These are phyloP conservation scores for Moesziomyces sp. DNA, from an alignment of 1,284 basidiomycete species.

Conservation along the genomic window DNA sequence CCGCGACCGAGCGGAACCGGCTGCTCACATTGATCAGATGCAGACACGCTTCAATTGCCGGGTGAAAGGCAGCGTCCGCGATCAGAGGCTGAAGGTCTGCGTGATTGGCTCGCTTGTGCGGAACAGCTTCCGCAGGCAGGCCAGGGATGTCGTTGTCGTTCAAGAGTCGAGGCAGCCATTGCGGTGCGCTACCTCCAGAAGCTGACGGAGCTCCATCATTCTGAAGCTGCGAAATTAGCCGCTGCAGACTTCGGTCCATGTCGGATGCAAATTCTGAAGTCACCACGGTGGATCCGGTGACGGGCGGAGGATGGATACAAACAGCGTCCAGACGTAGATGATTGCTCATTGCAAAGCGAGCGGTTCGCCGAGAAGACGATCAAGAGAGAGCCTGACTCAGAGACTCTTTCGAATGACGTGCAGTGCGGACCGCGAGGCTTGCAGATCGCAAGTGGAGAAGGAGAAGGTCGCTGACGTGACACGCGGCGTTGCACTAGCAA, in stretches of 20 bases:
- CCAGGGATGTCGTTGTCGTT: constrained; percentile 4
- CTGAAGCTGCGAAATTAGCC: constrained; percentile 5
- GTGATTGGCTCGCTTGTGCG: constrained; percentile 19
- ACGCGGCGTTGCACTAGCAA: too few relatives aligned
- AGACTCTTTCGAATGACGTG: too few relatives aligned
- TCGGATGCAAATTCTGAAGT: background rate
- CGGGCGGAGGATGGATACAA: too few relatives aligned
- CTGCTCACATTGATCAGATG: constrained; percentile 35
- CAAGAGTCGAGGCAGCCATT: constrained; percentile 17
- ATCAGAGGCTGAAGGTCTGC: constrained; percentile 21
- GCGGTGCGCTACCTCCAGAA: background rate
- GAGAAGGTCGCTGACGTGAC: too few relatives aligned
- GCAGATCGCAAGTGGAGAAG: too few relatives aligned
- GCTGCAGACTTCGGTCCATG: constrained; percentile 12
- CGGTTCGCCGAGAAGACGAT: too few relatives aligned
- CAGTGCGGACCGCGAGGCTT: too few relatives aligned
- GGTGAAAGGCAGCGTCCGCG: constrained; percentile 19
- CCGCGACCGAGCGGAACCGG: background rate
- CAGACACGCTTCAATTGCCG: constrained; percentile 27
- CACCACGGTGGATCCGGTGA: background rate
- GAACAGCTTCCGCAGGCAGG: constrained; percentile 10
- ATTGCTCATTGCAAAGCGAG: too few relatives aligned
- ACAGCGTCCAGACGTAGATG: too few relatives aligned
- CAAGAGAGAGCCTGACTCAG: too few relatives aligned
- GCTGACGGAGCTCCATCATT: too few relatives aligned